Base-by-base conservation (phyloP, 108 stramenopile species). In the Nitzschia inconspicua region DNA sequence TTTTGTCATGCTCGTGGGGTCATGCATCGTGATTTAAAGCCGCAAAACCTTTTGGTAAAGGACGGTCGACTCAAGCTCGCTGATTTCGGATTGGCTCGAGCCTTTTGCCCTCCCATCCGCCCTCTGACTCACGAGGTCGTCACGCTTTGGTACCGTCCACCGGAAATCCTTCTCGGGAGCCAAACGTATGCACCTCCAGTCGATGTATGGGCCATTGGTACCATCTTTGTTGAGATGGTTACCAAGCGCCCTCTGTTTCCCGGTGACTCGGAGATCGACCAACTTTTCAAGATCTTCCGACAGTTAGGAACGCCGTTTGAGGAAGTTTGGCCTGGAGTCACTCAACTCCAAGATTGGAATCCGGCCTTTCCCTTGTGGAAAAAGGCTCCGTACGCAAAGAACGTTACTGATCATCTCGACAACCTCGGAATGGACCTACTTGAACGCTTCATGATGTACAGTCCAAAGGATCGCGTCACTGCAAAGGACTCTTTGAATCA, bases 21-120 rank as follows among this genome's bases (percentile, higher is more conserved):
- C 36, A 86, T 99, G 95, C 98, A 99, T 76, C 82, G 94, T 44
- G 98, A 99, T 84, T 76, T 99, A 47, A 99, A 99, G 70, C 98
- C 98, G 5, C 98, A 98, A 72, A 99, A 99, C 78, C 76, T 99
- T n/a, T 84, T 99, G 11, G 90, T 99, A 1, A 65, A 90, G 5
- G 86, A 91, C 39, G 98, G 98, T n/a, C 73, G 76, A 10, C 78
- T 97, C 23, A 99, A 99, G 75, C 79, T 99, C 6, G 98, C 98
- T 20, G 98, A 99, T 75, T 99, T 99, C 63, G 98, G 98, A 30
- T 72, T 99, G 11, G 97, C 98, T 2, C 76, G 98, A 19, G 95
- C 98, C 22, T 98, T 96, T 63, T 94, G 93, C 52, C 94, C 94
- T 20, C 97, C 97, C 3, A 87, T 93, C 42, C 80, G 86, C 10